Base-by-base conservation (phyloP, 768 basidiomycete species). In the Pluteus cervinus region DNA sequence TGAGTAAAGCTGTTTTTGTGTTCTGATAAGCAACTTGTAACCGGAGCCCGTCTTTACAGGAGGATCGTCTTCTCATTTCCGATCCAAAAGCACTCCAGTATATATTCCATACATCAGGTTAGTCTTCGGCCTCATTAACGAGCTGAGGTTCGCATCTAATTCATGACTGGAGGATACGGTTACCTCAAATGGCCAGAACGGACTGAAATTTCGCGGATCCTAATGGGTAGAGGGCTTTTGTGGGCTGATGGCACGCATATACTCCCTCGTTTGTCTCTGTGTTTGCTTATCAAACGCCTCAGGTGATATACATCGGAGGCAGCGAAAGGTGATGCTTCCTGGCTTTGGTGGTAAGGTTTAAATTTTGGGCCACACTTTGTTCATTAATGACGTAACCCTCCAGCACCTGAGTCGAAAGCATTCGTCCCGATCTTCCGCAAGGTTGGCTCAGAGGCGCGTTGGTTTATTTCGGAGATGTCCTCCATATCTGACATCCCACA, bases 81-180 rank as follows among this genome's bases (percentile, higher is more conserved):
- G 76, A 79, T 41, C 75, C 73, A 1, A 75, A 75, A 51, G 73
- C 75, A 4, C 55, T 79, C n/a, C 71, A 75, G 44, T 69, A 76
- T 45, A 70, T 76, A 18, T 66, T 69, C 36, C 72, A 76, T 39
- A 72, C 73, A 14, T 69, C 69, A 11, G 68, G 68, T 59, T 25
- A n/a, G 48, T 47, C 23, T 37, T n/a, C 10, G 36, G n/a, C 18
- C 15, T 24, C 24, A 34, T 38, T 24, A 24, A 23, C 33, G 24
- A 33, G 17, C 29, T 33, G 24, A 45, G 6, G 32, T 17, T 44
- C 7, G 36, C 29, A 38, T 39, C 28, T 35, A 8, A 17, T 43
- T 39, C 28, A 18, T 33, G 33, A 31, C 23, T 32, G 14, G 31
- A 66, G 72, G 73, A n/a, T 78, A 78, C 47, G 63, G 63, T 10